phyloP scores from a whole-genome alignment of 768 basidiomycete genomes.

The Collybia nuda region DNA sequence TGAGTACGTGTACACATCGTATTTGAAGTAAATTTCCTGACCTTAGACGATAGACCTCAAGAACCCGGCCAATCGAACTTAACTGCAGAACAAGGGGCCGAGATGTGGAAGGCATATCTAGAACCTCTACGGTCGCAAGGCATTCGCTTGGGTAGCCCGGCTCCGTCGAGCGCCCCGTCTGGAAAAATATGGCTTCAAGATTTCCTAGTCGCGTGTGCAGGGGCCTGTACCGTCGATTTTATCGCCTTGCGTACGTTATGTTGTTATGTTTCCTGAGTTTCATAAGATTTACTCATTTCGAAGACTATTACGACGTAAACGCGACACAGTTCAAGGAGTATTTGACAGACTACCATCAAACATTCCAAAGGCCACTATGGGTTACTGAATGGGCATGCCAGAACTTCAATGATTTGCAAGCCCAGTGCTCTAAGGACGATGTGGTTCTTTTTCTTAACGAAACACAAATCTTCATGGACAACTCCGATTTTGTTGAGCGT shows the following conservation, averaged over 20 bases:
- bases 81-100: conserved; percentile 44
- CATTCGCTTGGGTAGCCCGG: conserved; percentile 52
- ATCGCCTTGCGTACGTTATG: conserved; percentile 47
- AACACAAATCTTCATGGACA: conserved; percentile 56
- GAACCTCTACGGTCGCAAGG: conserved; percentile 48
- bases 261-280: not conserved
- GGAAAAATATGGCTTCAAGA: conserved; percentile 57
- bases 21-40: not conserved
- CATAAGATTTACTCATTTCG: not conserved
- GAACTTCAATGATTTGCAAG: conserved; percentile 39
- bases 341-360: conserved; percentile 13
- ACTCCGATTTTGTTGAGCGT: conserved; percentile 50
- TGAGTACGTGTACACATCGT: conserved; percentile 33
- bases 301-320: conserved; percentile 6
- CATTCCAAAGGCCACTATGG: conserved; percentile 55
- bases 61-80: conserved; percentile 48
- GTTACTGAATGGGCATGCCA: conserved; percentile 64
- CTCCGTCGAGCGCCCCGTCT: conserved; percentile 47
- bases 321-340: conserved; percentile 8
- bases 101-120: conserved; percentile 50
- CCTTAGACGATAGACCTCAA: conserved; percentile 49
- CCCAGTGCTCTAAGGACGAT: conserved; percentile 46
- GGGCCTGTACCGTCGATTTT: conserved; percentile 55
- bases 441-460: conserved; percentile 47
- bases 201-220: conserved; percentile 48